phyloP scores from a whole-genome alignment of 2,329 filamentous ascomycete species.

The Cercospora berteroae region DNA sequence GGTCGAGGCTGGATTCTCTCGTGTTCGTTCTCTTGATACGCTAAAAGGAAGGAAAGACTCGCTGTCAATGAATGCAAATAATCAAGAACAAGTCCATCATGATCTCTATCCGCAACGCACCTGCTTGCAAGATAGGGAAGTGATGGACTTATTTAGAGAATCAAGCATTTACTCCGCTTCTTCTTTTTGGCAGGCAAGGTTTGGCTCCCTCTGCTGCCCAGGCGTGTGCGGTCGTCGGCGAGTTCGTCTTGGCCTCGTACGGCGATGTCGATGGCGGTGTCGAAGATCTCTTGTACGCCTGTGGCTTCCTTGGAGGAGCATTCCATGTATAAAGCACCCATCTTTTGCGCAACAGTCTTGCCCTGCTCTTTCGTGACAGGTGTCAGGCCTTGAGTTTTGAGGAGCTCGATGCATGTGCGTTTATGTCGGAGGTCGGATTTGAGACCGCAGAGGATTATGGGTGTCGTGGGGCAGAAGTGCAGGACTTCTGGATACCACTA shows the following conservation, averaged over 20 bases:
- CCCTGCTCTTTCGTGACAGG: conserved; percentile 92
- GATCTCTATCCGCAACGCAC: conserved; percentile 1
- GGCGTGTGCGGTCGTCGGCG: conserved; percentile 44
- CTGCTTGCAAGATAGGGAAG: conserved; percentile 8
- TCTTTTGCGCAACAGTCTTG: conserved; percentile 81
- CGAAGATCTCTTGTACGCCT: conserved; percentile 95
- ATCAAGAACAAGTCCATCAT: neutral
- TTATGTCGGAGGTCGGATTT: conserved; percentile 96
- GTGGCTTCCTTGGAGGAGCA: conserved; percentile 98
- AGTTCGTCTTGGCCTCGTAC: conserved; percentile 65
- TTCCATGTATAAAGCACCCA: conserved; percentile 95
- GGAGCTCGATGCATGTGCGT: conserved; percentile 94
- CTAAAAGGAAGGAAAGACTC: neutral
- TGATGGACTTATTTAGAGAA: conserved; percentile 57
- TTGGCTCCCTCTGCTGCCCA: conserved; percentile 40
- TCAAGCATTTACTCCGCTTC: conserved; percentile 81
- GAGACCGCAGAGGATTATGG: conserved; percentile 89
- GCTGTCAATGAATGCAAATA: conserved; percentile 20
- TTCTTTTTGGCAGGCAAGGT: conserved; percentile 57
- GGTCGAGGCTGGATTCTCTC: conserved; percentile 15
- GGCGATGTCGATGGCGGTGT: conserved; percentile 83
- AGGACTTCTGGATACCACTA: conserved; percentile 99
- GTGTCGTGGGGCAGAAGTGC: conserved; percentile 97
- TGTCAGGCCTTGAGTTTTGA: conserved; percentile 95
- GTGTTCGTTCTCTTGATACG: conserved; percentile 2